Percentiles rank a stretch among this genome's conserved stretches.
These are phyloP conservation scores for Biscutella laevigata DNA, from an alignment of 441 rosid genomes.

Conservation along the genomic window DNA sequence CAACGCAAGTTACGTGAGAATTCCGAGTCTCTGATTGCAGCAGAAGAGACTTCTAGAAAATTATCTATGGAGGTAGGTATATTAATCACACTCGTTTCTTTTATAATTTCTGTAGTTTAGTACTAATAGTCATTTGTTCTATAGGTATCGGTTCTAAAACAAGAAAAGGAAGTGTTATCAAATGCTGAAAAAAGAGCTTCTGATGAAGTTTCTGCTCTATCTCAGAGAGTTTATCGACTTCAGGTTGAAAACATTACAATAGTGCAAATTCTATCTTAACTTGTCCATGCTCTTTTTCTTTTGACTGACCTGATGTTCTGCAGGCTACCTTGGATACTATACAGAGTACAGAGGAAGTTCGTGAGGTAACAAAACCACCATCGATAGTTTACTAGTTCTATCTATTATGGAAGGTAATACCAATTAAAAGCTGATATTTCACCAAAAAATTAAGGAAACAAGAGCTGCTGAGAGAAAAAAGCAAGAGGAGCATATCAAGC, in stretches of 20 bases:
- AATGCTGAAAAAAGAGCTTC: constrained; percentile 89
- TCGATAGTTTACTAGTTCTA: not conserved
- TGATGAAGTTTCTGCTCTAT: constrained; percentile 78
- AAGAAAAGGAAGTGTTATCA: constrained; percentile 70
- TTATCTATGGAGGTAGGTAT: constrained; percentile 69
- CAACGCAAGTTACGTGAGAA: constrained; percentile 79
- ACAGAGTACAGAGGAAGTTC: constrained; percentile 83
- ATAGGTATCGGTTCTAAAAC: constrained; percentile 69
- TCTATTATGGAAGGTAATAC: not conserved
- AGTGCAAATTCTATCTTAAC: not conserved
- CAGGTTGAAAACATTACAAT: constrained; percentile 45
- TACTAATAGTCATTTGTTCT: constrained; percentile 16
- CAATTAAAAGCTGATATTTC: not conserved
- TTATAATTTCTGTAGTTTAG: not conserved
- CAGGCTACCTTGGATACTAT: constrained; percentile 90
- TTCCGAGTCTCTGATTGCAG: constrained; percentile 57
- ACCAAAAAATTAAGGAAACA: constrained; percentile 48
- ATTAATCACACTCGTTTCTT: not conserved
- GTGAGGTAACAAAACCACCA: constrained; percentile 48
- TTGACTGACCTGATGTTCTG: constrained; percentile 24
- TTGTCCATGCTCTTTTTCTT: constrained; percentile 3
- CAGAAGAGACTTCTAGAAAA: constrained; percentile 79
- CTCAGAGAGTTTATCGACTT: constrained; percentile 72
- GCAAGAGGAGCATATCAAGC: constrained; percentile 65
- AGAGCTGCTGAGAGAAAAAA: constrained; percentile 79